Percentiles rank a stretch among this genome's conserved stretches.
phyloP scores from a whole-genome alignment of 305 asterid genomes.

The Solanum hybrid region DNA sequence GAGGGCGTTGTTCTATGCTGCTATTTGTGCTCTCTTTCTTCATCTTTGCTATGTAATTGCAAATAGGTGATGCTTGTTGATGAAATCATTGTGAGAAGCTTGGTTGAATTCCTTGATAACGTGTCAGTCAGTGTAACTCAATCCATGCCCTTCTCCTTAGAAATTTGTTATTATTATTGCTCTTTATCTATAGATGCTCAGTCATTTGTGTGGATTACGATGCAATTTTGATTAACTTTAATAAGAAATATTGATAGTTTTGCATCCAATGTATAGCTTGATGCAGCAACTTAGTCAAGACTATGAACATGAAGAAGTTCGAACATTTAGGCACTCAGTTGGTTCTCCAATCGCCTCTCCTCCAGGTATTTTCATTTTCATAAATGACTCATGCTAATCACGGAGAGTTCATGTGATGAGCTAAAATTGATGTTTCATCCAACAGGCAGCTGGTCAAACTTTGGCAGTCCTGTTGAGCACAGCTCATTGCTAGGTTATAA shows the following conservation, averaged over 20 bases:
- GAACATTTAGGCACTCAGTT: constrained; percentile 46
- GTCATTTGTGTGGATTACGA: background rate
- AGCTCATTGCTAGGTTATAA: constrained; percentile 44
- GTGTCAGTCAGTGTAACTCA: background rate
- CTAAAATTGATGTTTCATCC: background rate
- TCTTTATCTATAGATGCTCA: background rate
- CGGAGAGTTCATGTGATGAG: background rate
- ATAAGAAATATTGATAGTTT: background rate
- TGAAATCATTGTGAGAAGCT: background rate
- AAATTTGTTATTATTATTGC: background rate
- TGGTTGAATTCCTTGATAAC: background rate
- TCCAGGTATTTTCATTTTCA: constrained; percentile 43
- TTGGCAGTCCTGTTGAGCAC: constrained; percentile 75
- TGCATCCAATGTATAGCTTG: constrained; percentile 32
- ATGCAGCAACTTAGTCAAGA: constrained; percentile 83
- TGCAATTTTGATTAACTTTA: background rate
- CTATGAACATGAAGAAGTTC: constrained; percentile 67
- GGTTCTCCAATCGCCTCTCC: constrained; percentile 90
- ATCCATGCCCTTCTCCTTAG: background rate
- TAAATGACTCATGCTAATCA: background rate
- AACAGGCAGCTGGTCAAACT: constrained; percentile 76
- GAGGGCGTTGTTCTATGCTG: background rate
- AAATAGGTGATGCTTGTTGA: background rate
- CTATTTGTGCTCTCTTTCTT: background rate
- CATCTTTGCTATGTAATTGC: background rate